Base-by-base conservation (phyloP, 148 eudicot species). In the Rhododendron henanense region DNA sequence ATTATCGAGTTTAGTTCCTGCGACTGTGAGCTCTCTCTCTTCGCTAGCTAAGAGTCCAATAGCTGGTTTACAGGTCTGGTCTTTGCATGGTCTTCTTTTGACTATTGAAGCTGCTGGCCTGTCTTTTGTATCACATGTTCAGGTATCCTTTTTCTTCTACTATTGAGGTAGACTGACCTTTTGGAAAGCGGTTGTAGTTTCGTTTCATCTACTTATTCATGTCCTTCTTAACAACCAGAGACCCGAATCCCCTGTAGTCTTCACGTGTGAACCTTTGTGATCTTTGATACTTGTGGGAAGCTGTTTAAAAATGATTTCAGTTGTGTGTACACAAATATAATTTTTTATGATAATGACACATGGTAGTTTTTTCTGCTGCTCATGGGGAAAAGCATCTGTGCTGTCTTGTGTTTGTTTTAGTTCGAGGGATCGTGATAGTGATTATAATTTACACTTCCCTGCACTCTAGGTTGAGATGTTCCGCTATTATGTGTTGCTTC, bases 91-190 rank as follows among this genome's bases (percentile, higher is more conserved):
- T 81, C 94, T 96, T 85, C 96, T 96, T 90, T 91, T 95, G 91
- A 96, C 99, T 63, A 93, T 95, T 86, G 98, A 96, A 90, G 97
- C 99, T 85, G 97, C 99, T 90, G 98, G 98, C 83, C 89, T 96
- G 89, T 92, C 99, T 55, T 96, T 88, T 84, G 90, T 96, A 76
- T 96, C 99, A 85, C 98, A 96, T 81, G 97, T 95, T 87, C 99
- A 96, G 99, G 99, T 96, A 92, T 81, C 28, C 67, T 81, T 51
- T 41, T 44, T 89, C 80, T 31, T 63, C 25, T 59, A 76, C 51
- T 37, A 76, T 55, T 73, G 61, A 33, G 81, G 37, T n/a, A 3
- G 39, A 78, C 81, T 44, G 61, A 51, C 19, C 8, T 23, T 16
- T 51, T 39, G 79, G 25, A 45, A 78, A 44, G 50, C 39, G 53